Percentiles rank a stretch among this genome's conserved stretches.
These are phyloP conservation scores for Pharus latifolius DNA, from an alignment of 176 grass and related monocot genomes.

Conservation along the genomic window DNA sequence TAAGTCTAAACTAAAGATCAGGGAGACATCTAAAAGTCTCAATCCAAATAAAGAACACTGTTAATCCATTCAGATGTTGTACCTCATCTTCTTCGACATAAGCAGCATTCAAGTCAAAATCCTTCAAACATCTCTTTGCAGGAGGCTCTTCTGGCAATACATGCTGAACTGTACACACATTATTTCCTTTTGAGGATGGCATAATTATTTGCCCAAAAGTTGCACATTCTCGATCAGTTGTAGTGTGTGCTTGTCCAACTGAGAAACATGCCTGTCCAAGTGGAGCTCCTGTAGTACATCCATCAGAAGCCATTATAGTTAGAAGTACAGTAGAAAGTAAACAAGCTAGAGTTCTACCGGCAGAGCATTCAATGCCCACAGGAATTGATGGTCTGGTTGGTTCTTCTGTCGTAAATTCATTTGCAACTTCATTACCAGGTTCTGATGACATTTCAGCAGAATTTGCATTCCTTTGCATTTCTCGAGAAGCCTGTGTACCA, in stretches of 20 bases:
- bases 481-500: slow-evolving; percentile 42
- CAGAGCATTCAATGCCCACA: neutral
- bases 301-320: neutral
- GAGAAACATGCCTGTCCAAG: neutral
- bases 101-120: slow-evolving; percentile 80
- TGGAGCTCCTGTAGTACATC: neutral
- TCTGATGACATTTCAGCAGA: slow-evolving; percentile 29
- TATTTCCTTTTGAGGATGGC: slow-evolving; percentile 8
- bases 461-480: slow-evolving; percentile 37
- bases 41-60: slow-evolving; percentile 6
- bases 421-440: slow-evolving; percentile 18
- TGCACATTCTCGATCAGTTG: neutral
- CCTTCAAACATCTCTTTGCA: slow-evolving; percentile 8
- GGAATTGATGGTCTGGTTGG: slow-evolving; percentile 6
- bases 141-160: slow-evolving; percentile 19
- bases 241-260: no score
- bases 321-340: slow-evolving; percentile 4
- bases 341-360: slow-evolving; percentile 17
- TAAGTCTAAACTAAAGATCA: slow-evolving; percentile 1
- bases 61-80: neutral
- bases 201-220: neutral
- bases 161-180: slow-evolving; percentile 2
- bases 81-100: slow-evolving; percentile 54
- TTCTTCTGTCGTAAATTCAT: slow-evolving; percentile 15
- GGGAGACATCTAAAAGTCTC: slow-evolving; percentile 10